Evolutionary conservation across 2,329 filamentous ascomycete species (phyloP).

Genomic region (Pseudofabraea citricarpa): DNA sequence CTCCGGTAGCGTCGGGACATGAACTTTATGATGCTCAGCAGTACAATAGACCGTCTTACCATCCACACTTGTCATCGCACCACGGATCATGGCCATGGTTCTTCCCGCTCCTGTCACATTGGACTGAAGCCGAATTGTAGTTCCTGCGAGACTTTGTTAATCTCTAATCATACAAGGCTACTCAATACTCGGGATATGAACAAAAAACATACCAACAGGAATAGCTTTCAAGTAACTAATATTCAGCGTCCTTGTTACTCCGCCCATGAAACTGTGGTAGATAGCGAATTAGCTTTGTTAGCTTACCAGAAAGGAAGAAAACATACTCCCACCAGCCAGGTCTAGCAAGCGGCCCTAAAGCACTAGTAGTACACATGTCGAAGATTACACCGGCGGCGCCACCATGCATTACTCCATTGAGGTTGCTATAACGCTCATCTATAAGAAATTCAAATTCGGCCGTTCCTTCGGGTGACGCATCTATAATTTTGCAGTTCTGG

Average conservation of each 20-base stretch:
- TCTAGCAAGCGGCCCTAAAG: constrained; percentile 41
- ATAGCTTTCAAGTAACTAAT: constrained; percentile 47
- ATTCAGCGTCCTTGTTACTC: constrained; percentile 43
- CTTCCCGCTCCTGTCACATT: constrained; percentile 40
- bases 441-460: constrained; percentile 40
- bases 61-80: constrained; percentile 43
- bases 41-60: constrained; percentile 42
- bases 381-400: constrained; percentile 49
- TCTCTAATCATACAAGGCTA: background rate
- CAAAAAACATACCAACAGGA: constrained; percentile 32
- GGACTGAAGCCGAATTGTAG: constrained; percentile 36
- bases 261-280: constrained; percentile 37
- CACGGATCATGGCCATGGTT: constrained; percentile 47
- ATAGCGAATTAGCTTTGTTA: no score
- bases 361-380: constrained; percentile 48
- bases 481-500: constrained; percentile 19
- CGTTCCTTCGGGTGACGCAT: constrained; percentile 27
- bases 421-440: constrained; percentile 39
- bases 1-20: constrained; percentile 33
- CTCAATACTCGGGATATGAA: background rate
- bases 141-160: constrained; percentile 20
- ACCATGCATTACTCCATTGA: constrained; percentile 44
- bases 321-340: constrained; percentile 44
- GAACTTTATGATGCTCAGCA: constrained; percentile 48
- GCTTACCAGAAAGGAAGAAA: constrained; percentile 2